Evolutionary conservation across 129 eudicot species (phyloP).

Genomic region (Chrysanthemum lavandulifolium): DNA sequence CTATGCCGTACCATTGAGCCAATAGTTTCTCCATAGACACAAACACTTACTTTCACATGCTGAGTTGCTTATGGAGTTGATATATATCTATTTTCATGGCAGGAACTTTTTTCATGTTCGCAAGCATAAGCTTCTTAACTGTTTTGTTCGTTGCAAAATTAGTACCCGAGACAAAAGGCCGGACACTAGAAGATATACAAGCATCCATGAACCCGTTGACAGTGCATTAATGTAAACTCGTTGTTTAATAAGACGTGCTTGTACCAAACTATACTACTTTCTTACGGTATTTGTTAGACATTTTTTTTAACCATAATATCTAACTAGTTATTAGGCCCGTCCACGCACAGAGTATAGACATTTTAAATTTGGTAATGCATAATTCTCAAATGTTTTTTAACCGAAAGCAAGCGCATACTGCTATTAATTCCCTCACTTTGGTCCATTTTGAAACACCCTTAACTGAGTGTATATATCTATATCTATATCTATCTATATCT

Average conservation of each 20-base stretch:
- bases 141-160: conserved; percentile 55
- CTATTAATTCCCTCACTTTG: no score
- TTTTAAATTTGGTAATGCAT: no score
- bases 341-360: no score
- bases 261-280: no score
- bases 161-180: conserved; percentile 71
- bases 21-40: not conserved
- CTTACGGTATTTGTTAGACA: no score
- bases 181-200: conserved; percentile 66
- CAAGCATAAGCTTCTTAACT: conserved; percentile 50
- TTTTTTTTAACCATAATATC: no score
- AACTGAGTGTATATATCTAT: no score
- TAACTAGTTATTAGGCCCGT: no score
- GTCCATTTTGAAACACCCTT: no score
- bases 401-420: no score
- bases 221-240: not conserved
- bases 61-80: conserved; percentile 9
- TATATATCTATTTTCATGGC: not conserved
- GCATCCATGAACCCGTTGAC: conserved; percentile 37
- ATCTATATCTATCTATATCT: no score
- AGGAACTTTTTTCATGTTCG: conserved; percentile 79
- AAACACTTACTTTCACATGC: not conserved
- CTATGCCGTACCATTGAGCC: not conserved
- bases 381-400: no score
- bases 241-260: not conserved